phyloP scores from a whole-genome alignment of 371 early-diverging fungal species.

The Umbelopsis sp. region DNA sequence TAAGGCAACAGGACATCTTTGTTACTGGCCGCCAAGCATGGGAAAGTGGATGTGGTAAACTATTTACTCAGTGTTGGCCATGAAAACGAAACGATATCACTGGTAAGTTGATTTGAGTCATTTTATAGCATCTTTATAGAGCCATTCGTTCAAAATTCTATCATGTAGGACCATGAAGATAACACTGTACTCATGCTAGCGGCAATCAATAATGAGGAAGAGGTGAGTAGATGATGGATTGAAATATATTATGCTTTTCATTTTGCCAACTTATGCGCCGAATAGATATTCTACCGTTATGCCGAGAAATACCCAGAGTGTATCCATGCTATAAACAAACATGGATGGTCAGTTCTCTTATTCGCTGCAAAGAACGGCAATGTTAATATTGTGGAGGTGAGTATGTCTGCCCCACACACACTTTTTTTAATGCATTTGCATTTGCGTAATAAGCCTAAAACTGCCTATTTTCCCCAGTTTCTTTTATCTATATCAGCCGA shows the following conservation, averaged over 20 bases:
- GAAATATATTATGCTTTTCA: too few species aligned
- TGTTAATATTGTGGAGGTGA: slow-evolving; percentile 51
- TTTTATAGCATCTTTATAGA: background rate
- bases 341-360: slow-evolving; percentile 49
- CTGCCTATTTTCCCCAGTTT: slow-evolving; percentile 29
- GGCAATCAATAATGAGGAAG: slow-evolving; percentile 49
- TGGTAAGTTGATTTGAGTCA: slow-evolving; percentile 29
- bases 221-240: slow-evolving; percentile 27
- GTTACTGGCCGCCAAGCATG: slow-evolving; percentile 50
- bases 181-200: slow-evolving; percentile 56
- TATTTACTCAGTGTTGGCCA: slow-evolving; percentile 46
- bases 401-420: background rate
- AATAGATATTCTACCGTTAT: slow-evolving; percentile 51
- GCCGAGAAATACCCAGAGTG: slow-evolving; percentile 51
- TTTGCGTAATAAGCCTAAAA: background rate
- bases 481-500: slow-evolving; percentile 50
- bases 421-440: background rate
- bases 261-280: background rate
- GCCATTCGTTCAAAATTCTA: background rate
- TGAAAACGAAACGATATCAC: slow-evolving; percentile 55
- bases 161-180: slow-evolving; percentile 45
- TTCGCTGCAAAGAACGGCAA: slow-evolving; percentile 55
- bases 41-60: slow-evolving; percentile 49
- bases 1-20: slow-evolving; percentile 40
- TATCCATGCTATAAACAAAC: slow-evolving; percentile 53